A percentile compares a stretch with the other conserved stretches of the same genome.
Conservation (phyloP, 179 eudicot species). For the Heliamphora pulchella region DNA sequence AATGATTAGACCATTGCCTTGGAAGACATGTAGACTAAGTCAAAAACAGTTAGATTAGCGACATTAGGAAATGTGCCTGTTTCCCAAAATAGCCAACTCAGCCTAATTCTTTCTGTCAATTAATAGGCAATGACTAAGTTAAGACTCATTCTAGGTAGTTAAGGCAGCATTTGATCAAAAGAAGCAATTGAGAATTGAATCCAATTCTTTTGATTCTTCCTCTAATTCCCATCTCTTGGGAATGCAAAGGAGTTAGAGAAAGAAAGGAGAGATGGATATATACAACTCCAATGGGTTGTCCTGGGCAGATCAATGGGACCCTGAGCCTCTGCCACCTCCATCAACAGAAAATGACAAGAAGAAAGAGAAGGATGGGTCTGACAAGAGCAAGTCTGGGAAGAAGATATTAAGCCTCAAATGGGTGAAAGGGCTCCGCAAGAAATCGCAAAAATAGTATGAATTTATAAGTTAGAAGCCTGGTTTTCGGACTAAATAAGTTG, state of each 20-base stretch:
- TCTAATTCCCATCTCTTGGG: not conserved
- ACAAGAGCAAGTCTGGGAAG: slow-evolving; percentile 25
- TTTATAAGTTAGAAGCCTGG: not conserved
- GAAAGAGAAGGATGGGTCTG: slow-evolving; percentile 16
- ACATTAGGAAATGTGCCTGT: not conserved
- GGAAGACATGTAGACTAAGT: slow-evolving; percentile 8
- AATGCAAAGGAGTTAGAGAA: slow-evolving; percentile 9
- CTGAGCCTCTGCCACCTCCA: slow-evolving; percentile 28
- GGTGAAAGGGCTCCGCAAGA: slow-evolving; percentile 29
- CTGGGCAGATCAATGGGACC: slow-evolving; percentile 70
- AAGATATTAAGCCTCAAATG: slow-evolving; percentile 34
- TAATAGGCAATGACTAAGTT: slow-evolving; percentile 16
- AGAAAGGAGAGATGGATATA: slow-evolving; percentile 30
- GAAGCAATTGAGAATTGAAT: slow-evolving; percentile 8
- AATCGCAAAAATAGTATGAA: slow-evolving; percentile 19
- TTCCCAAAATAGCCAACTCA: slow-evolving; percentile 14
- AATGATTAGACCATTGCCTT: not conserved
- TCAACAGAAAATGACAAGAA: slow-evolving; percentile 23
- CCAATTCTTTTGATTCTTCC: not conserved
- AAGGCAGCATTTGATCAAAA: not conserved
- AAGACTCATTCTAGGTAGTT: not conserved
- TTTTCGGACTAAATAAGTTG: not conserved
- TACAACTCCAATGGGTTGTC: slow-evolving; percentile 33
- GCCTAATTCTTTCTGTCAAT: slow-evolving; percentile 8
- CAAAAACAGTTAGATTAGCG: not conserved